Conservation (phyloP, 1,139 yeast genomes). For the Wickerhamomyces sp. region DNA sequence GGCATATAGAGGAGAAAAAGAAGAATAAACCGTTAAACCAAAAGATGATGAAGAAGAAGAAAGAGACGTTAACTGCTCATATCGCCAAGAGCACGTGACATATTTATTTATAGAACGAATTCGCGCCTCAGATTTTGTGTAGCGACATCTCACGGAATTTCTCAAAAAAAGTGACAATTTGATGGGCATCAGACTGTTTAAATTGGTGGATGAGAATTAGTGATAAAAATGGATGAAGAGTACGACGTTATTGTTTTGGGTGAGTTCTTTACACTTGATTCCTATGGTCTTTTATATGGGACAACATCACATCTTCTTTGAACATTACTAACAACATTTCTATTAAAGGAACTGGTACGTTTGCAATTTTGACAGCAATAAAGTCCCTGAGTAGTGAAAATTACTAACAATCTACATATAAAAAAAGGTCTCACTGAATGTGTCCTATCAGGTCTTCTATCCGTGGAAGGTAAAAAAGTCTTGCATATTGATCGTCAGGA, state of each 20-base stretch:
- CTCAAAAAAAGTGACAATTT: no score
- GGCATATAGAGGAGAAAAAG: no score
- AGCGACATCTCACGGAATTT: no score
- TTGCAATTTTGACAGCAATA: background rate
- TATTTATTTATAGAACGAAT: no score
- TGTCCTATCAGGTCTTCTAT: conserved; percentile 85
- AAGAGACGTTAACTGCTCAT: no score
- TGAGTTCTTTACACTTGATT: conserved; percentile 29
- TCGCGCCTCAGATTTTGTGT: no score
- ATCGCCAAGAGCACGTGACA: no score
- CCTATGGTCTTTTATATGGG: background rate
- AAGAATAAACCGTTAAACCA: no score
- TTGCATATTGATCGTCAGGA: conserved; percentile 95
- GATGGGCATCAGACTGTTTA: no score
- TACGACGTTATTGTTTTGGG: conserved; percentile 89
- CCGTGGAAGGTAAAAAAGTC: conserved; percentile 96
- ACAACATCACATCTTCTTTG: background rate
- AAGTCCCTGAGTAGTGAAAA: background rate
- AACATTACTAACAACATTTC: conserved; percentile 1
- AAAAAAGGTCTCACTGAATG: conserved; percentile 86
- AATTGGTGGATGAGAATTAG: no score
- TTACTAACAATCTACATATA: background rate
- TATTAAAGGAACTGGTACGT: conserved; percentile 18
- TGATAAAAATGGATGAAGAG: conserved; percentile 88
- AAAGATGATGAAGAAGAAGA: no score